These are phyloP conservation scores for Begonia fuchsioides DNA, from an alignment of 306 rosid species.

Conservation along the genomic window DNA sequence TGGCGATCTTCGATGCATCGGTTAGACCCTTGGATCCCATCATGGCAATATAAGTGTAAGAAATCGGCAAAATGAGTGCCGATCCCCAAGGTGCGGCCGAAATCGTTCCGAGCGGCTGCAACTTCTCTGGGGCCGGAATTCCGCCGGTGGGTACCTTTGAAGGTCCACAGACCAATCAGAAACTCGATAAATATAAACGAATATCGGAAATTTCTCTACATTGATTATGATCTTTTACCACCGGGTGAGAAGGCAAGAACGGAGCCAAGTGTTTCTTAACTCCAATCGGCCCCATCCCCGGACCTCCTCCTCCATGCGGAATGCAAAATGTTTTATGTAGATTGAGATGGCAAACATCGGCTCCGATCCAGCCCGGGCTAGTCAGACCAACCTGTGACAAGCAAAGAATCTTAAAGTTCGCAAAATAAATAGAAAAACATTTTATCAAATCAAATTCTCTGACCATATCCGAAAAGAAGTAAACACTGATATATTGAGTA, in stretches of 20 bases:
- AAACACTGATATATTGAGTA: no score
- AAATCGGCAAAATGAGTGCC: slow-evolving; percentile 95
- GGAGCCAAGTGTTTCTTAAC: slow-evolving; percentile 99
- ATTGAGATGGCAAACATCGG: slow-evolving; percentile 99
- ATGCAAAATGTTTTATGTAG: slow-evolving; percentile 99
- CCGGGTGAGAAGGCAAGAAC: slow-evolving; percentile 96
- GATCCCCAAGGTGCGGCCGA: slow-evolving; percentile 99
- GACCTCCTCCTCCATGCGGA: slow-evolving; percentile 99
- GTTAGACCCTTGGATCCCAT: slow-evolving; percentile 99
- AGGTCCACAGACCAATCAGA: slow-evolving; percentile 3
- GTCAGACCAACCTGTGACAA: slow-evolving; percentile 81
- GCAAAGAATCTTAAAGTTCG: not conserved
- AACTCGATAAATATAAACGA: slow-evolving; percentile 7
- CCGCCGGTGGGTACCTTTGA: slow-evolving; percentile 79
- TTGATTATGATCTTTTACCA: slow-evolving; percentile 29
- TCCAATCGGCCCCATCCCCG: slow-evolving; percentile 99
- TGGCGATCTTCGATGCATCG: slow-evolving; percentile 88
- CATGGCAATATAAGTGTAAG: slow-evolving; percentile 95
- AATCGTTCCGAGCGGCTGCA: slow-evolving; percentile 87
- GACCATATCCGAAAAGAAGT: no score
- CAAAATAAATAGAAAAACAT: no score
- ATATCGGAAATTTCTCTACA: not conserved
- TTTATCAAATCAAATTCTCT: no score
- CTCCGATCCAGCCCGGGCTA: slow-evolving; percentile 98
- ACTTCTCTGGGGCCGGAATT: slow-evolving; percentile 65